phyloP scores from a whole-genome alignment of 768 basidiomycete species.

The Bullera alba region DNA sequence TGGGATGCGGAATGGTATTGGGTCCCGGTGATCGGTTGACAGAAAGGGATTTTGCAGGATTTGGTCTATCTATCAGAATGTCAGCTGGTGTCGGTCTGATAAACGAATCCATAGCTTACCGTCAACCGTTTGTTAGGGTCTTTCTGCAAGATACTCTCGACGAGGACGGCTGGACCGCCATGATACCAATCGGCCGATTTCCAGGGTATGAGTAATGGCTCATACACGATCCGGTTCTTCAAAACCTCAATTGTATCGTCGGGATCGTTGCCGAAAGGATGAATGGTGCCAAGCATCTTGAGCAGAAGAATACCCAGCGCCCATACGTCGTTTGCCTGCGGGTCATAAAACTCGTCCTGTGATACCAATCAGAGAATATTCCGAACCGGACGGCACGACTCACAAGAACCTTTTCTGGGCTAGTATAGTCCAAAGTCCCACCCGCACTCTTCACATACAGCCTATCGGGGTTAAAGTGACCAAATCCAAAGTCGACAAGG shows the following conservation, averaged over 20 bases:
- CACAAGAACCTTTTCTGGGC: conserved; percentile 39
- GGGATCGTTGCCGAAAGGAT: conserved; percentile 21
- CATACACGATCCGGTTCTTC: conserved; percentile 21
- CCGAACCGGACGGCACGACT: conserved; percentile 1
- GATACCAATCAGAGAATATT: background rate
- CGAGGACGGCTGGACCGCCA: conserved; percentile 19
- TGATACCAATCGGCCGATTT: conserved; percentile 1
- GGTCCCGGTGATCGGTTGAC: conserved; percentile 4
- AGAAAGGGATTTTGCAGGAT: conserved; percentile 38
- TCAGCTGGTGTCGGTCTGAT: background rate
- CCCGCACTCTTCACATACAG: conserved; percentile 28
- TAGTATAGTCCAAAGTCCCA: conserved; percentile 42
- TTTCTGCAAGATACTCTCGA: conserved; percentile 28
- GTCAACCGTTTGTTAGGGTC: conserved; percentile 29
- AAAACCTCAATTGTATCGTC: conserved; percentile 25
- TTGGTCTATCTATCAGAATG: conserved; percentile 23
- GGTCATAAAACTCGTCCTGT: conserved; percentile 27
- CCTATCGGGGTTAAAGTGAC: conserved; percentile 29
- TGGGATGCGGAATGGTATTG: conserved; percentile 12
- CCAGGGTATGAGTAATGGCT: background rate
- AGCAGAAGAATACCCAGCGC: conserved; percentile 38
- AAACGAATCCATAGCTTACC: conserved; percentile 19
- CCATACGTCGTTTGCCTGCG: conserved; percentile 38
- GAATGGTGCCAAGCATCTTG: conserved; percentile 26
- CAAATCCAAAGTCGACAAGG: conserved; percentile 42